These are phyloP conservation scores for Dioscorea cayenensis DNA, from an alignment of 116 monocot genomes.

Conservation along the genomic window DNA sequence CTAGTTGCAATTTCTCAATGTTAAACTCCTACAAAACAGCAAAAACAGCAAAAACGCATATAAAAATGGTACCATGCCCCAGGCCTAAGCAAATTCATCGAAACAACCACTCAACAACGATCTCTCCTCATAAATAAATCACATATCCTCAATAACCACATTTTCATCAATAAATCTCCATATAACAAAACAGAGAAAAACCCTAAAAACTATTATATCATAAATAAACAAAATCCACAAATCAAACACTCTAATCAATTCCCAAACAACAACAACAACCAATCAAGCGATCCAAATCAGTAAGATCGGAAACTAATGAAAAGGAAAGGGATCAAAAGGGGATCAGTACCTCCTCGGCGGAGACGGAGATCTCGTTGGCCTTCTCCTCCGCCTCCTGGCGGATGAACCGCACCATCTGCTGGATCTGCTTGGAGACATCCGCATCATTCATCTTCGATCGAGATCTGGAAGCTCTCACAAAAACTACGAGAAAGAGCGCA, in stretches of 20 bases:
- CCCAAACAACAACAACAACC: too few relatives aligned
- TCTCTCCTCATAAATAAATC: too few relatives aligned
- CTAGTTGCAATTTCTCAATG: conserved; percentile 77
- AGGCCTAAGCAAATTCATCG: too few relatives aligned
- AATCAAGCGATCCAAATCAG: not conserved
- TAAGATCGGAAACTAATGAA: not conserved
- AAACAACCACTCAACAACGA: too few relatives aligned
- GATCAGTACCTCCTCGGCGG: conserved; percentile 49
- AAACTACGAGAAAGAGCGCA: not conserved
- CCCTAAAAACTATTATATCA: too few relatives aligned
- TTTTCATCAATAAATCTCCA: too few relatives aligned
- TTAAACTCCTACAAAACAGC: conserved; percentile 58
- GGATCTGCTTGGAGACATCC: conserved; percentile 71
- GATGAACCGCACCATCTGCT: conserved; percentile 82
- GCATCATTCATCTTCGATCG: conserved; percentile 50
- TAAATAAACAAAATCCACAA: too few relatives aligned
- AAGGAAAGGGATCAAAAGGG: not conserved
- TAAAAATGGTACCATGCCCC: too few relatives aligned
- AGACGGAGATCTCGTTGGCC: conserved; percentile 66
- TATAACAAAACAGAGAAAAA: too few relatives aligned
- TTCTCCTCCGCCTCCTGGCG: conserved; percentile 78
- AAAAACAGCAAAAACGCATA: too few relatives aligned
- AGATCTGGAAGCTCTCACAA: not conserved
- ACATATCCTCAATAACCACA: too few relatives aligned
- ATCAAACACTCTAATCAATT: too few relatives aligned